A percentile compares a stretch with the other conserved stretches of the same genome.
These are phyloP conservation scores for Colletotrichum caudatum DNA, from an alignment of 2,329 filamentous ascomycete genomes.

Conservation along the genomic window DNA sequence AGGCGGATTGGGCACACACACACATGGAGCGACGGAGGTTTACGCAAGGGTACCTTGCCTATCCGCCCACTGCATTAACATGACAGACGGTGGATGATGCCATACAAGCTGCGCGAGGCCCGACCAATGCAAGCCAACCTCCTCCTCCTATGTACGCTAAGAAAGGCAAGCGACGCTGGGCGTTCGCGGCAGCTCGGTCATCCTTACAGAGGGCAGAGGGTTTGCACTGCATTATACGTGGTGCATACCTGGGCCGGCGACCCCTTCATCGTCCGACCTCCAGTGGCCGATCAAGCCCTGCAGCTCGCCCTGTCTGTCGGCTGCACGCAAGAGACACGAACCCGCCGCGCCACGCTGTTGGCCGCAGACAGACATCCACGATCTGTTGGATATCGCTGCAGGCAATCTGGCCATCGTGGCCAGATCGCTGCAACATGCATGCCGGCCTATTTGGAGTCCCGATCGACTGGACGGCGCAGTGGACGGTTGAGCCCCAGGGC, in stretches of 20 bases:
- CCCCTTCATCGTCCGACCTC: conserved; percentile 6
- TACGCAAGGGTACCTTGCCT: conserved; percentile 33
- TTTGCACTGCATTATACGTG: not conserved
- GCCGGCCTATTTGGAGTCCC: conserved; percentile 17
- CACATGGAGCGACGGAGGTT: conserved; percentile 10
- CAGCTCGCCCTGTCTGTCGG: conserved; percentile 35
- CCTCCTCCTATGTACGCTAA: conserved; percentile 1
- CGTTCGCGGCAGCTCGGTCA: conserved; percentile 16
- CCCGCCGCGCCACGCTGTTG: conserved; percentile 3
- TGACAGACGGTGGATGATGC: conserved; percentile 16
- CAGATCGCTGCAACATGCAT: conserved; percentile 28
- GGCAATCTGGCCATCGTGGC: conserved; percentile 20
- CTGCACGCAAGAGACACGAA: conserved; percentile 31
- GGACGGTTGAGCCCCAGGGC: conserved; percentile 28
- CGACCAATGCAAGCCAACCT: not conserved
- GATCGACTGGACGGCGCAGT: conserved; percentile 15
- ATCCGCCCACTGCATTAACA: conserved; percentile 20
- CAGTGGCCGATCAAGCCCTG: conserved; percentile 26
- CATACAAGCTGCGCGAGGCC: not conserved
- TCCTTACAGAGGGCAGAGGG: not conserved
- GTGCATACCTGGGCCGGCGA: not conserved
- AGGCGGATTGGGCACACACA: not conserved
- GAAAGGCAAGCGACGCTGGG: not conserved
- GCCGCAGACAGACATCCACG: conserved; percentile 20
- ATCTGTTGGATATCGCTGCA: conserved; percentile 25